Base-by-base conservation (phyloP, 768 basidiomycete genomes). In the Multifurca ochricompacta region DNA sequence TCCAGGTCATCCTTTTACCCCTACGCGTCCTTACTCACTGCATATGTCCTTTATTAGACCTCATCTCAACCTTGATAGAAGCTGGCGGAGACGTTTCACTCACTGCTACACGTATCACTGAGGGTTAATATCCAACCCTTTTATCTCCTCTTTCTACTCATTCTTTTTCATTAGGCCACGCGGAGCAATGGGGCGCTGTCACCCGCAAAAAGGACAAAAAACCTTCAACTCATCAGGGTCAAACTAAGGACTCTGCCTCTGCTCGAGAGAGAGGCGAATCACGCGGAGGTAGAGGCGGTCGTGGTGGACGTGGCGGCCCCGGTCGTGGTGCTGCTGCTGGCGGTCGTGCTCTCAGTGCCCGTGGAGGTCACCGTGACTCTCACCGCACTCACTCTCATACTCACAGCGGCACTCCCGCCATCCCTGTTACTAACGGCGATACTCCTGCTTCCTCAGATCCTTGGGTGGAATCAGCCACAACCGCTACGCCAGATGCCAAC, bases 151-250 rank as follows among this genome's bases (percentile, higher is more conserved):
- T 57, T 67, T 48, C 64, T 31, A 32, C 59, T 53, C 47, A 53
- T 39, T 51, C 32, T 23, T 46, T 18, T 54, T 31, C 51, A 46
- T 48, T 66, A 91, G 89, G 89, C 64, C 74, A 75, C 60, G 85
- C 77, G 43, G 80, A 83, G 67, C 86, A 84, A 64, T 92, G 89
- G 89, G 88, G 79, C 48, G 80, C 87, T 51, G 89, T 90, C 53
- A 81, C 80, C 59, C 84, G 80, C 69, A 91, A 90, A 79, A 92
- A 89, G 74, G 87, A 91, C 69, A 90, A 91, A 76, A 91, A 88
- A 70, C 40, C 59, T 0, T 56, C 71, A 27, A 62, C 76, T 11
- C 46, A 73, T 28, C 74, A 77, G 37, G 47, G 71, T 36, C 59
- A 64, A 40, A 67, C 82, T 45, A 86, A 81, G 69, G 79, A 85